phyloP scores from a whole-genome alignment of 1,284 basidiomycete species.

The Rhodofomes roseus region DNA sequence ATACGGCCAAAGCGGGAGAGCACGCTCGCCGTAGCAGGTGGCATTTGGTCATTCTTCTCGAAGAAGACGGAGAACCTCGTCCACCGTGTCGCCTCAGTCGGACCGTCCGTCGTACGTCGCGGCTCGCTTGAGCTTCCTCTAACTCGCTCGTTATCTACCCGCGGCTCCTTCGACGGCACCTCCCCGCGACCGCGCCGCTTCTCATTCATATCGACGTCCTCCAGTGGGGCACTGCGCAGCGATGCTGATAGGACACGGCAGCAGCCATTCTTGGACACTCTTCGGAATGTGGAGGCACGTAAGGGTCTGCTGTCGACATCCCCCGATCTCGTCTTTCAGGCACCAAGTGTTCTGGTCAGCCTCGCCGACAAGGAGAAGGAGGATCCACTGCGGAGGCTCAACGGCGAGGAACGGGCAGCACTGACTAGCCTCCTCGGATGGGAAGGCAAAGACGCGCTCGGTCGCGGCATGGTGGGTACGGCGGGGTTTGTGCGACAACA shows the following conservation, averaged over 20 bases:
- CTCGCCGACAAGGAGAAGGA: conserved; percentile 47
- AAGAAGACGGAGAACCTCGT: conserved; percentile 37
- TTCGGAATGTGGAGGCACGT: conserved; percentile 39
- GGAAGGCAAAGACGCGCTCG: conserved; percentile 43
- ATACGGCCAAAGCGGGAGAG: conserved; percentile 21
- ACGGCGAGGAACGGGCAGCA: conserved; percentile 53
- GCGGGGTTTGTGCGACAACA: conserved; percentile 59
- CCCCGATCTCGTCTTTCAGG: conserved; percentile 40
- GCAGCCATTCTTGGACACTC: conserved; percentile 32
- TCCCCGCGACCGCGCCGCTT: conserved; percentile 38
- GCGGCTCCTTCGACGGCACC: conserved; percentile 11
- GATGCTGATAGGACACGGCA: conserved; percentile 1
- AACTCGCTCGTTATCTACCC: conserved; percentile 2
- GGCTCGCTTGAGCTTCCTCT: conserved; percentile 37
- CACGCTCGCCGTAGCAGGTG: conserved; percentile 22
- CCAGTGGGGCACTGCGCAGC: conserved; percentile 6
- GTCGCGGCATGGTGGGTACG: conserved; percentile 47
- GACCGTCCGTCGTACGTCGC: conserved; percentile 27
- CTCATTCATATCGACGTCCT: conserved; percentile 38
- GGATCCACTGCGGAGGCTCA: conserved; percentile 35
- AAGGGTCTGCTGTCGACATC: conserved; percentile 48
- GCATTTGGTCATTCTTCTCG: conserved; percentile 40
- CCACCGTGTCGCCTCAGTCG: conserved; percentile 30
- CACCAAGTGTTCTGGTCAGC: conserved; percentile 43
- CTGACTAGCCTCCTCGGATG: conserved; percentile 54